Conservation (phyloP, 371 early-diverging fungal species). For the Mucor velutinosus region DNA sequence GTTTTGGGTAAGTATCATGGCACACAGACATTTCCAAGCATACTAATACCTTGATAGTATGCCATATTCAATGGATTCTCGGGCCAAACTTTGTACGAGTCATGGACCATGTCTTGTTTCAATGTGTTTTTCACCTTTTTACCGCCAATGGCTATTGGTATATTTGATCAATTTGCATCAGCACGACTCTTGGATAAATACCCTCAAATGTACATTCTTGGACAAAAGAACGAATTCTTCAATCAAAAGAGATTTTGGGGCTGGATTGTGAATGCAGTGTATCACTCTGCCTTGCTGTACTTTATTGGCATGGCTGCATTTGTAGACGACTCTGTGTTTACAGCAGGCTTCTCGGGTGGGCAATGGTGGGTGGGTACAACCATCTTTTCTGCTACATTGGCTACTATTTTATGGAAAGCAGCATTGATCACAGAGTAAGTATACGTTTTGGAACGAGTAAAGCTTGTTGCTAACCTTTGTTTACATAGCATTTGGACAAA, state of each 20-base stretch:
- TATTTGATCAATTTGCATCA: slow-evolving; percentile 91
- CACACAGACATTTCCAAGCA: background rate
- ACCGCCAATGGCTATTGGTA: slow-evolving; percentile 88
- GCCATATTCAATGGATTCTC: slow-evolving; percentile 89
- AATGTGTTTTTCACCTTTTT: slow-evolving; percentile 89
- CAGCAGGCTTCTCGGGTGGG: slow-evolving; percentile 66
- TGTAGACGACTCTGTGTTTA: slow-evolving; percentile 57
- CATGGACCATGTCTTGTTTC: slow-evolving; percentile 90
- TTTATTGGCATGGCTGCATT: slow-evolving; percentile 67
- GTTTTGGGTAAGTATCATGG: slow-evolving; percentile 78
- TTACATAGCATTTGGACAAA: slow-evolving; percentile 77
- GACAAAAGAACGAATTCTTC: slow-evolving; percentile 90
- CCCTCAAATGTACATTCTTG: slow-evolving; percentile 94
- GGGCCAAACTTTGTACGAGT: slow-evolving; percentile 91
- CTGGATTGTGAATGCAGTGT: slow-evolving; percentile 93
- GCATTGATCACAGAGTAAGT: slow-evolving; percentile 80
- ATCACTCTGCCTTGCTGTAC: slow-evolving; percentile 78
- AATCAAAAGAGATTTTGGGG: slow-evolving; percentile 93
- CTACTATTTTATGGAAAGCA: slow-evolving; percentile 81
- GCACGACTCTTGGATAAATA: slow-evolving; percentile 94
- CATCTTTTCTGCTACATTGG: slow-evolving; percentile 77
- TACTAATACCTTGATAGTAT: slow-evolving; percentile 44
- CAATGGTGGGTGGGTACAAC: slow-evolving; percentile 82
- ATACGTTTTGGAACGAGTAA: background rate
- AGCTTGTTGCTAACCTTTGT: background rate